Base-by-base conservation (phyloP, 2,329 filamentous ascomycete genomes). In the Seiridium unicorne region DNA sequence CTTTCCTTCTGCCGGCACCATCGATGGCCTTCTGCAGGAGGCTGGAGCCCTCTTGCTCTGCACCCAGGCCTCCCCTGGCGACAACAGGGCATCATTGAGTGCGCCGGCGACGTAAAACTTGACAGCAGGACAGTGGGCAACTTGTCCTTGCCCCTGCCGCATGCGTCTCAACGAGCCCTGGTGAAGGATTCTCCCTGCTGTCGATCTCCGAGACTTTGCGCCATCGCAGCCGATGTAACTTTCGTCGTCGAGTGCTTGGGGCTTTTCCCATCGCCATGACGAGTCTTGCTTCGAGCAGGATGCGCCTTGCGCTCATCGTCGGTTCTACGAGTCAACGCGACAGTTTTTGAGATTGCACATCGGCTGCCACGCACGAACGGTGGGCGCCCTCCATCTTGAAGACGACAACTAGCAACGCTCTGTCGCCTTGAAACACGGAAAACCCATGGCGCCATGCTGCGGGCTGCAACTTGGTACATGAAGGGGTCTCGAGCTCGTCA, bases 181-280 rank as follows among this genome's bases (percentile, higher is more conserved):
- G 26, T 18, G 36, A 55, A 44, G 38, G 36, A 55, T 31, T 31
- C 18, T n/a, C 54, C 54, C 34, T 57, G 54, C 18, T 47, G 40
- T n/a, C 38, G 54, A 57, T 57, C 54, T 42, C 44, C 51, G 8
- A 18, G 8, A 7, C 54, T 31, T 11, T 44, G 42, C 42, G 54
- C 40, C 31, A 18, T 35, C 26, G 44, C 44, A 47, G 32, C 54
- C 54, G 54, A 57, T 36, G 40, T 46, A 18, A 47, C 54, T 57
- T 38, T 35, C 54, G 47, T n/a, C 54, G 54, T 57, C 40, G 49
- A 40, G 49, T 53, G n/a, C 32, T 18, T 53, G 49, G 49, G 8
- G 34, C 34, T 35, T 36, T 36, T 53, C 49, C 49, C 49, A 32
- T 35, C 5, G 32, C 7, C 18, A 49, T 32, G 47, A 26, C 18